Percentiles rank a stretch among this genome's conserved stretches.
phyloP scores from a whole-genome alignment of 1,139 yeast genomes.

The Geotrichum fermentans region DNA sequence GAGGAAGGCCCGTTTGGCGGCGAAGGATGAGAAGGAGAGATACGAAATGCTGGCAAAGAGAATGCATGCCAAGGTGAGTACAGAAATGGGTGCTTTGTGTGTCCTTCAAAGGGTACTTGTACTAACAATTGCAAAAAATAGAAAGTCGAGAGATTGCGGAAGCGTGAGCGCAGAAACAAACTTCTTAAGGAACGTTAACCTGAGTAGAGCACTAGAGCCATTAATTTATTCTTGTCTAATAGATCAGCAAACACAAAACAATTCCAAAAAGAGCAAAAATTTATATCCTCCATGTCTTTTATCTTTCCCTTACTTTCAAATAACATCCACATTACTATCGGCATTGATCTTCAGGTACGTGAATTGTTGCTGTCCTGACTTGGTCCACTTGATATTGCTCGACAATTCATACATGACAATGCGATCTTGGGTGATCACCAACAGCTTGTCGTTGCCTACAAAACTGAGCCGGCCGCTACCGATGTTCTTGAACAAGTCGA shows the following conservation, averaged over 20 bases:
- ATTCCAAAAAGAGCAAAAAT: background rate
- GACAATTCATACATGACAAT: slow-evolving; percentile 12
- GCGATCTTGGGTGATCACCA: slow-evolving; percentile 9
- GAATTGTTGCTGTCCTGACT: slow-evolving; percentile 5
- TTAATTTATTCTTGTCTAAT: background rate
- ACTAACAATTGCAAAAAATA: background rate
- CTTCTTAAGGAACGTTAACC: slow-evolving; percentile 40
- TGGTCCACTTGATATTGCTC: slow-evolving; percentile 1
- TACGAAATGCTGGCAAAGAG: slow-evolving; percentile 39
- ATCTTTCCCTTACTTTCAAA: background rate
- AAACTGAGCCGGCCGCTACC: slow-evolving; percentile 4
- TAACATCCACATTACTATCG: slow-evolving; percentile 9
- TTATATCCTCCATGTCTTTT: background rate
- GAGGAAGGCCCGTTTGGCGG: slow-evolving; percentile 37
- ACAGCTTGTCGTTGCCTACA: slow-evolving; percentile 13
- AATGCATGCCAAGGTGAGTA: slow-evolving; percentile 40
- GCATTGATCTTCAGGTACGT: slow-evolving; percentile 10
- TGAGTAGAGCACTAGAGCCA: background rate
- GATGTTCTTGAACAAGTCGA: slow-evolving; percentile 5
- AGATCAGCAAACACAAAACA: background rate
- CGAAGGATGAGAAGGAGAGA: slow-evolving; percentile 42
- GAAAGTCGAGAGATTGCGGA: slow-evolving; percentile 38
- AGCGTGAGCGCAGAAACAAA: slow-evolving; percentile 43
- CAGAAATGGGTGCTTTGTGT: slow-evolving; percentile 42
- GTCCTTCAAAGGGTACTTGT: too few relatives aligned